Evolutionary conservation across 768 basidiomycete species (phyloP).

Genomic region (Leccinum incarnatum): DNA sequence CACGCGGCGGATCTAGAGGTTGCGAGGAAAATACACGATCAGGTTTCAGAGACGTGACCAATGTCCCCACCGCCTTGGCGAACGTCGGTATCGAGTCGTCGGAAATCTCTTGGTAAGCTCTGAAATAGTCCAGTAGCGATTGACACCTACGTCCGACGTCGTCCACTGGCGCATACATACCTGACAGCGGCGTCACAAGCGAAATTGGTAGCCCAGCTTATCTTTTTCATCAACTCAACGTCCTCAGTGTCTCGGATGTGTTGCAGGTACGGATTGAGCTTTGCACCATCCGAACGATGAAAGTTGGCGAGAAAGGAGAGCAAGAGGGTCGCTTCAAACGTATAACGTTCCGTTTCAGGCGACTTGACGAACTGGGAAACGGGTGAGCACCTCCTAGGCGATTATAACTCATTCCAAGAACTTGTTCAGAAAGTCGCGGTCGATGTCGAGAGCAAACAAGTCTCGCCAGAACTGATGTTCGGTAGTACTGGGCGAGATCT

Average conservation of each 20-base stretch:
- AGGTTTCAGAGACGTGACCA: conserved; percentile 51
- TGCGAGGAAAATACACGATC: conserved; percentile 50
- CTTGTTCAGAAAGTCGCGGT: conserved; percentile 42
- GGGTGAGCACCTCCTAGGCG: not conserved
- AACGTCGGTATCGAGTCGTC: conserved; percentile 54
- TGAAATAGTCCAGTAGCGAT: conserved; percentile 19
- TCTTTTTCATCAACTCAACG: conserved; percentile 50
- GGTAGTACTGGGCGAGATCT: conserved; percentile 45
- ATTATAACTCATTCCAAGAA: conserved; percentile 28
- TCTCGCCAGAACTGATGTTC: conserved; percentile 50
- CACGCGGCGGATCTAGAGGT: conserved; percentile 45
- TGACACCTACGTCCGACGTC: not conserved
- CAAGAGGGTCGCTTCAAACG: conserved; percentile 59
- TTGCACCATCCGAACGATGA: conserved; percentile 69
- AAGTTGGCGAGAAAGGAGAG: conserved; percentile 67
- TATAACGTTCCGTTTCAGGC: conserved; percentile 51
- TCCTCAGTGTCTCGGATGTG: conserved; percentile 48
- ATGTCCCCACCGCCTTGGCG: conserved; percentile 47
- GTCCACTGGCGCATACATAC: conserved; percentile 33
- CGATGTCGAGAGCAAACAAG: conserved; percentile 51
- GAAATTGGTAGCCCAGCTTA: conserved; percentile 56
- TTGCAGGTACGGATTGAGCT: conserved; percentile 63
- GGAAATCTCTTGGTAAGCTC: conserved; percentile 54
- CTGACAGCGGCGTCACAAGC: conserved; percentile 49
- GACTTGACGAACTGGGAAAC: conserved; percentile 50